Evolutionary conservation across 1,284 basidiomycete genomes (phyloP).

Genomic region (Trichosporon faecale): DNA sequence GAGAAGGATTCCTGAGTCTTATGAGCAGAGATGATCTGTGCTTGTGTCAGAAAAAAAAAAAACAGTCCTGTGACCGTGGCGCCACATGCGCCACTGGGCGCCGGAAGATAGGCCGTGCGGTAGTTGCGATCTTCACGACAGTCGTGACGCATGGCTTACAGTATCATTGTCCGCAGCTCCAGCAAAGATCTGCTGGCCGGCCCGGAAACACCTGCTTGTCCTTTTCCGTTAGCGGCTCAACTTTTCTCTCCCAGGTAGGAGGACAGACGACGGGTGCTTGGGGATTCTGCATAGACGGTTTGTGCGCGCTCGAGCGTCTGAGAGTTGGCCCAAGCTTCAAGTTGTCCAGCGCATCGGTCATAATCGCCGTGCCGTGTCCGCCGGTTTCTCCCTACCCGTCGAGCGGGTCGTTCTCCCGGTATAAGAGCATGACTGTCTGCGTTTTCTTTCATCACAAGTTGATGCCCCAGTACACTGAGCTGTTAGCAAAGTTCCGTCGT

Average conservation of each 20-base stretch:
- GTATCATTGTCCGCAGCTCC: not conserved
- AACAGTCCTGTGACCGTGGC: not conserved
- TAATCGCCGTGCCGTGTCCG: not conserved
- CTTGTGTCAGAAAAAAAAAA: not conserved
- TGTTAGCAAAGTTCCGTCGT: constrained; percentile 4
- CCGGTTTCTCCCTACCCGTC: not conserved
- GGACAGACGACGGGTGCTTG: not conserved
- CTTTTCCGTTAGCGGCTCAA: not conserved
- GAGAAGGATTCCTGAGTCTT: not conserved
- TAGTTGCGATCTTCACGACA: not conserved
- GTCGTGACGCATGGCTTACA: not conserved
- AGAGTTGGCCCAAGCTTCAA: not conserved
- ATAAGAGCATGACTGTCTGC: not conserved
- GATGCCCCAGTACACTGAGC: not conserved
- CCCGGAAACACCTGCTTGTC: too few relatives aligned
- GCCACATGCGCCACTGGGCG: not conserved
- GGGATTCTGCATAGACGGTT: not conserved
- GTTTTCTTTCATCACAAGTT: not conserved
- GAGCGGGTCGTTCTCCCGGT: not conserved
- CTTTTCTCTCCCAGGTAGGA: not conserved
- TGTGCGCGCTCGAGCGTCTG: constrained; percentile 1
- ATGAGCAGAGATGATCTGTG: not conserved
- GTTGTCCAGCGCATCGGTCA: not conserved
- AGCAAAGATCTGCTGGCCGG: too few relatives aligned
- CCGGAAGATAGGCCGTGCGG: not conserved